These are phyloP conservation scores for Kodamaea nitidulidarum DNA, from an alignment of 805 yeast species.

Conservation along the genomic window DNA sequence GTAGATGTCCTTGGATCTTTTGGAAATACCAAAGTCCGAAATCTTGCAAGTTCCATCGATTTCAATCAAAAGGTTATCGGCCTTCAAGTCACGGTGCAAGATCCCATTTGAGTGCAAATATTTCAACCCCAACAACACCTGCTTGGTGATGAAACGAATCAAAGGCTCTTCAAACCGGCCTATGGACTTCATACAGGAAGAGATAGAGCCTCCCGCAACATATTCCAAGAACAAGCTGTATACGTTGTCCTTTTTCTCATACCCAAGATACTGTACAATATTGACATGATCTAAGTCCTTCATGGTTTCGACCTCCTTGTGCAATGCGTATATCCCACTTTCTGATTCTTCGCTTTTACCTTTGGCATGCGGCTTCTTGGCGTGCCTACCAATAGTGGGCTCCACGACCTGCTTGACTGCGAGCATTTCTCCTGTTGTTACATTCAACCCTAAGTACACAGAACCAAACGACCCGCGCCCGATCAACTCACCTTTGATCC, in stretches of 20 bases:
- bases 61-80: constrained; percentile 86
- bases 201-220: constrained; percentile 97
- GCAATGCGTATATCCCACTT: constrained; percentile 68
- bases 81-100: constrained; percentile 89
- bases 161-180: constrained; percentile 82
- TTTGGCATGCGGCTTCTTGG: not conserved
- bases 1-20: constrained; percentile 70
- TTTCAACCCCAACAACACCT: constrained; percentile 79
- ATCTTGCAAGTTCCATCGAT: constrained; percentile 92
- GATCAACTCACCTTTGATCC: constrained; percentile 96
- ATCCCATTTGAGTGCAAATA: constrained; percentile 86
- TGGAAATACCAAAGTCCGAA: constrained; percentile 94
- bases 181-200: constrained; percentile 72
- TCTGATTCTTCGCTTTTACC: constrained; percentile 32
- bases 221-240: constrained; percentile 90
- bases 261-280: constrained; percentile 94
- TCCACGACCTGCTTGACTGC: constrained; percentile 95
- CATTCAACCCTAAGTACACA: constrained; percentile 86
- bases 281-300: constrained; percentile 91
- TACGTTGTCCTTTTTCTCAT: constrained; percentile 68
- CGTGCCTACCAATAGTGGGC: constrained; percentile 5
- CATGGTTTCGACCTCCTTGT: constrained; percentile 88
- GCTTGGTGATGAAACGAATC: constrained; percentile 69
- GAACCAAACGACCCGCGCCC: constrained; percentile 97
- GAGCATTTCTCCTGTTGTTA: constrained; percentile 96